Evolutionary conservation across 306 rosid genomes (phyloP).

Genomic region (Fagus sylvatica): DNA sequence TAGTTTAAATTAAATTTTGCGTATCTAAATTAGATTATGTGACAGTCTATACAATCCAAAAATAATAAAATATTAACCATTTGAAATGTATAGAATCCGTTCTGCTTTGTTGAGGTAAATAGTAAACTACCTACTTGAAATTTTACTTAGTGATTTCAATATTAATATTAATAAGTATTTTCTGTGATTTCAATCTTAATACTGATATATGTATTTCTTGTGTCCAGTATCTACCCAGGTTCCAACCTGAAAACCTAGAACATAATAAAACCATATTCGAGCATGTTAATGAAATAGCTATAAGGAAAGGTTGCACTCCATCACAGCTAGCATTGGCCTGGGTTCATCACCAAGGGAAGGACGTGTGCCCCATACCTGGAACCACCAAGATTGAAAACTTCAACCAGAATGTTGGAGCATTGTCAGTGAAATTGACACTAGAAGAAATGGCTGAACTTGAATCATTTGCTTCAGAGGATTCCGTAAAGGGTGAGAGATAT

Average conservation of each 20-base stretch:
- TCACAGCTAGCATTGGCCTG: conserved; percentile 65
- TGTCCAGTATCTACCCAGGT: conserved; percentile 48
- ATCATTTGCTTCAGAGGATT: conserved; percentile 46
- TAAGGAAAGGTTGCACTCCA: conserved; percentile 60
- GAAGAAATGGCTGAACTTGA: conserved; percentile 63
- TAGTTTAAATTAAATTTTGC: no score
- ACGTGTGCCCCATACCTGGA: conserved; percentile 75
- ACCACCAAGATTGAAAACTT: conserved; percentile 70
- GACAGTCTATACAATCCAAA: no score
- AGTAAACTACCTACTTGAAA: background rate
- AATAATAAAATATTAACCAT: no score
- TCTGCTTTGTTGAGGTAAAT: no score
- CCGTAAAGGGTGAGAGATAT: conserved; percentile 49
- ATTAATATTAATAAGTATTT: background rate
- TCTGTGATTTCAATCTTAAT: background rate
- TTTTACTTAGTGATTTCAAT: no score
- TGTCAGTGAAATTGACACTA: conserved; percentile 57
- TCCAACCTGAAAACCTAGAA: conserved; percentile 56
- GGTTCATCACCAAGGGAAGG: conserved; percentile 71
- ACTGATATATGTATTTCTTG: background rate
- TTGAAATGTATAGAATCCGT: no score
- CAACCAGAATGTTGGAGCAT: conserved; percentile 55
- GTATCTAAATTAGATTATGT: no score
- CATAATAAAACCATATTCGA: conserved; percentile 60
- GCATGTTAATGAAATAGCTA: conserved; percentile 53